phyloP scores from a whole-genome alignment of 805 yeast genomes.

The Saturnispora sekii region DNA sequence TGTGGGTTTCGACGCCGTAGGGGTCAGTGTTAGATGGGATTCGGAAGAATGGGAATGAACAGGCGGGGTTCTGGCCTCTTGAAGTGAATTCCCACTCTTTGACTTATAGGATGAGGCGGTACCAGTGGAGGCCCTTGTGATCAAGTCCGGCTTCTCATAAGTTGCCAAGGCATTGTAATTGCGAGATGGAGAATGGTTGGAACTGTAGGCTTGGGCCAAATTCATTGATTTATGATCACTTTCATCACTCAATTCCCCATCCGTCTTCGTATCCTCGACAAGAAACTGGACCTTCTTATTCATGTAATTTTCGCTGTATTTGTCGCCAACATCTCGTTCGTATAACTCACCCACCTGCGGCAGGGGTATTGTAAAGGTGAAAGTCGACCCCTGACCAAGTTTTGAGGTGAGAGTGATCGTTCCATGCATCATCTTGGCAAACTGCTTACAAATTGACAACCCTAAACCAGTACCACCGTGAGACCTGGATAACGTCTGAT shows the following conservation, averaged over 20 bases:
- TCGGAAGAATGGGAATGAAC: neutral
- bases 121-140: conserved; percentile 41
- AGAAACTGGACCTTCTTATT: conserved; percentile 33
- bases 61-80: neutral
- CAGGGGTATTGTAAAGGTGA: conserved; percentile 70
- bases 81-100: neutral
- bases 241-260: neutral
- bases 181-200: neutral
- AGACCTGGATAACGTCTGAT: conserved; percentile 81
- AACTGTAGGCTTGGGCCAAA: conserved; percentile 11
- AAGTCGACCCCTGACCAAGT: conserved; percentile 77
- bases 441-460: conserved; percentile 76
- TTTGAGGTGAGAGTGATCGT: conserved; percentile 63
- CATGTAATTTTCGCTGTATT: conserved; percentile 48
- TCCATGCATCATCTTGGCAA: conserved; percentile 83
- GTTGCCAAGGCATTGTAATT: conserved; percentile 1
- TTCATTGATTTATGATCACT: conserved; percentile 2
- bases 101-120: conserved; percentile 34
- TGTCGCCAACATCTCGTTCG: conserved; percentile 35
- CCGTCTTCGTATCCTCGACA: conserved; percentile 5
- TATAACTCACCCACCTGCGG: conserved; percentile 50
- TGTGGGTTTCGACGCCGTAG: neutral
- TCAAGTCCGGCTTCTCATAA: conserved; percentile 35
- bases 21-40: neutral
- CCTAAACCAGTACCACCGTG: conserved; percentile 97